Evolutionary conservation across 768 basidiomycete species (phyloP).

Genomic region (Kwoniella heveanensis): DNA sequence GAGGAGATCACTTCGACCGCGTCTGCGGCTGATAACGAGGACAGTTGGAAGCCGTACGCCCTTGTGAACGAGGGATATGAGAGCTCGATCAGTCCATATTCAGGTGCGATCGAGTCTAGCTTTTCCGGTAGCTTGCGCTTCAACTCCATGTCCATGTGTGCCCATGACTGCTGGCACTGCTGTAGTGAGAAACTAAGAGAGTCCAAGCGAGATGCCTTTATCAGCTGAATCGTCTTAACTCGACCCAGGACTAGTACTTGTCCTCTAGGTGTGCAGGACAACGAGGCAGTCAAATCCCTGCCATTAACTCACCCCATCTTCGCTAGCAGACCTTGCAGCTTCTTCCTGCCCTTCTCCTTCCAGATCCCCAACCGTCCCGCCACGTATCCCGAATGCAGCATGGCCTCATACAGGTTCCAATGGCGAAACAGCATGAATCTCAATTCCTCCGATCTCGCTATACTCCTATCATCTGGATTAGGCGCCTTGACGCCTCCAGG

Average conservation of each 20-base stretch:
- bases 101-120: constrained; percentile 84
- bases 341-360: constrained; percentile 89
- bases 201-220: constrained; percentile 3
- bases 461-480: constrained; percentile 76
- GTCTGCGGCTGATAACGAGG: constrained; percentile 87
- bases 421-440: constrained; percentile 93
- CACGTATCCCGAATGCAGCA: constrained; percentile 96
- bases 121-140: constrained; percentile 78
- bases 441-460: constrained; percentile 83
- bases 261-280: too few species aligned
- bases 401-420: constrained; percentile 97
- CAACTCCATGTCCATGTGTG: constrained; percentile 95
- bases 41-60: constrained; percentile 83
- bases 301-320: constrained; percentile 87
- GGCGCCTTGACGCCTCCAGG: constrained; percentile 25
- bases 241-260: too few species aligned
- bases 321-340: constrained; percentile 84
- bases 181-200: constrained; percentile 77
- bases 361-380: constrained; percentile 93
- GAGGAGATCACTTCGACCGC: constrained; percentile 86
- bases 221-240: too few species aligned
- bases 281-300: too few species aligned
- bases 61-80: constrained; percentile 91
- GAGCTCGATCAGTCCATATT: constrained; percentile 91
- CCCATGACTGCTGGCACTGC: constrained; percentile 89